phyloP scores from a whole-genome alignment of 768 basidiomycete genomes.

The Vararia minispora region DNA sequence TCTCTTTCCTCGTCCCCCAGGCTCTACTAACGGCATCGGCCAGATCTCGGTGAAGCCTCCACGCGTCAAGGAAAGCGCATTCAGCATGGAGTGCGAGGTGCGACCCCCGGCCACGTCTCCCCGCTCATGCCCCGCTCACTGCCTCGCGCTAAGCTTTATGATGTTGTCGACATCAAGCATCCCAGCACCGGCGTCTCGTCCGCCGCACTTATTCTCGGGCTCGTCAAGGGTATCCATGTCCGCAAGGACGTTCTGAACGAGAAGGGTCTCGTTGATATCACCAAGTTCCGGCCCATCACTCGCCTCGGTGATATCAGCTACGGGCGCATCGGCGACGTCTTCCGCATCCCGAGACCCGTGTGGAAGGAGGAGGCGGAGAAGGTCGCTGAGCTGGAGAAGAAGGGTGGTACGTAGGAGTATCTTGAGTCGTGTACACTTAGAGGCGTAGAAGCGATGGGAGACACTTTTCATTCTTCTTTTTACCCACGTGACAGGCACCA shows the following conservation, averaged over 20 bases:
- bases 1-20: neutral
- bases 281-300: slow-evolving; percentile 24
- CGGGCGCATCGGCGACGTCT: slow-evolving; percentile 16
- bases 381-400: no score
- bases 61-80: slow-evolving; percentile 34
- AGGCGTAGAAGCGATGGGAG: no score
- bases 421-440: no score
- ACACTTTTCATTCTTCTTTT: no score
- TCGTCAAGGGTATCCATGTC: slow-evolving; percentile 29
- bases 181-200: slow-evolving; percentile 18
- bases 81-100: slow-evolving; percentile 37
- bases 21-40: neutral
- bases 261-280: slow-evolving; percentile 24
- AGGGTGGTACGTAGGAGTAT: no score
- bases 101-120: neutral
- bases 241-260: slow-evolving; percentile 28
- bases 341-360: slow-evolving; percentile 14
- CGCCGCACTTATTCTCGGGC: slow-evolving; percentile 26
- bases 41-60: slow-evolving; percentile 30
- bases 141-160: slow-evolving; percentile 14
- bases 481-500: no score
- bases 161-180: slow-evolving; percentile 23
- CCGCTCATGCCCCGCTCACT: neutral
- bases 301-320: slow-evolving; percentile 31
- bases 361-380: slow-evolving; percentile 15